Base-by-base conservation (phyloP, 2,329 filamentous ascomycete genomes). In the Aspergillus eucalypticola region DNA sequence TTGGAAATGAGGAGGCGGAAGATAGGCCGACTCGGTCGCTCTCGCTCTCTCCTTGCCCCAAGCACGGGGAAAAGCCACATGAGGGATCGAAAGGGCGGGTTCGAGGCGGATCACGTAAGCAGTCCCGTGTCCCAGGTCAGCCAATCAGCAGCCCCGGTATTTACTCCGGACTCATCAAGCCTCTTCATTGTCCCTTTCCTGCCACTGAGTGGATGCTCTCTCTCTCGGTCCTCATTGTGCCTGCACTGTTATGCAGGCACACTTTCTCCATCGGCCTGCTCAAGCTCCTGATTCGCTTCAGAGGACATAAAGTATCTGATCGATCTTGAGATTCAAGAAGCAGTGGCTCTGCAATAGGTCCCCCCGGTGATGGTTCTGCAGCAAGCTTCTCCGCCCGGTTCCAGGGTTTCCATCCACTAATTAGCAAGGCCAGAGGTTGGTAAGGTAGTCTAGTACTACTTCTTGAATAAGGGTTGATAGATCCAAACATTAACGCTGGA, bases 31-130 rank as follows among this genome's bases (percentile, higher is more conserved):
- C 50, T 58, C 29, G 46, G 44, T 49, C 44, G 23, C 13, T 49
- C 55, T 35, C 32, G 51, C 50, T 54, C 60, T 57, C 60, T 60
- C 62, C 60, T 60, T 60, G 44, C 58, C 60, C 58, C 62, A 60
- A 54, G 59, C 63, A 64, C 61, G 53, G 66, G 64, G 67, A 70
- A 72, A 69, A 71, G 71, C 71, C 71, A 73, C 71, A 62, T 71
- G 66, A 67, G 64, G 59, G 59, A 55, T 61, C 59, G 49, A 60
- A 35, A 58, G 64, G 58, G 65, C 66, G 66, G 66, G 61, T 58
- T 64, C 61, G 61, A 61, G 62, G 66, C 54, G 50, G 58, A 61
- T 74, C 69, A 74, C 66, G 67, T 73, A 73, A 73, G 62, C 69
- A 48, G 27, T 52, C 59, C 52, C 23, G 29, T 38, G 39, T 50